These are phyloP conservation scores for Penicillium decumbens DNA, from an alignment of 2,329 filamentous ascomycete genomes.

Conservation along the genomic window DNA sequence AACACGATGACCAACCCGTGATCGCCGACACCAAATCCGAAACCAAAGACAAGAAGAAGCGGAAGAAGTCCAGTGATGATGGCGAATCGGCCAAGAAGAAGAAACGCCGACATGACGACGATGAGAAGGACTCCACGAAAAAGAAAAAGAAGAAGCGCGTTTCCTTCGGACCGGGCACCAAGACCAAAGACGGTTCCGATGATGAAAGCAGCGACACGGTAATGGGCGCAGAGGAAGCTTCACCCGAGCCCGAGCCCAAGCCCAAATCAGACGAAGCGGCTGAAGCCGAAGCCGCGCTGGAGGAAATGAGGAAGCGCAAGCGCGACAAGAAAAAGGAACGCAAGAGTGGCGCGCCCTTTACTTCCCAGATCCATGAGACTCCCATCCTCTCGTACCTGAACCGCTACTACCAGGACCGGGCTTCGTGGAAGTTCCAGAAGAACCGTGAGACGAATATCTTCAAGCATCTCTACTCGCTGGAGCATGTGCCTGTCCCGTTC, in stretches of 20 bases:
- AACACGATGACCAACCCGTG: conserved; percentile 18
- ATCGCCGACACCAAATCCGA: conserved; percentile 11
- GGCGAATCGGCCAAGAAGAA: conserved; percentile 18
- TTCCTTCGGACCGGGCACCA: conserved; percentile 61
- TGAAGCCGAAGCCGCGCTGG: conserved; percentile 21
- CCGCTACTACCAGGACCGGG: conserved; percentile 66
- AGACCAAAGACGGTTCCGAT: conserved; percentile 49
- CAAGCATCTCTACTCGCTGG: conserved; percentile 71
- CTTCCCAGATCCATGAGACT: conserved; percentile 26
- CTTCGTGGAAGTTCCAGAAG: conserved; percentile 93
- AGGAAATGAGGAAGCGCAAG: conserved; percentile 32
- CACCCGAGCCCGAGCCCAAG: conserved; percentile 16
- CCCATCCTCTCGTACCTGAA: conserved; percentile 71
- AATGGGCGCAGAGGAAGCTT: conserved; percentile 9
- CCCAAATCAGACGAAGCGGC: conserved; percentile 12
- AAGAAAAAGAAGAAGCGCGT: conserved; percentile 52
- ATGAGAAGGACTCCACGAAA: conserved; percentile 8
- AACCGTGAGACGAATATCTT: conserved; percentile 80
- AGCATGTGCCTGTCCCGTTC: conserved; percentile 65
- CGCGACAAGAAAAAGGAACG: conserved; percentile 27
- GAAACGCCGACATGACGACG: conserved; percentile 19
- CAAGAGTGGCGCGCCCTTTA: conserved; percentile 15
- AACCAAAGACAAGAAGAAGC: conserved; percentile 24
- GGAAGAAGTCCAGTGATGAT: conserved; percentile 21
- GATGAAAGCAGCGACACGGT: conserved; percentile 8